Percentiles rank a stretch among this genome's conserved stretches.
These are phyloP conservation scores for Nicotiana noctiflora DNA, from an alignment of 257 asterid species.

Conservation along the genomic window DNA sequence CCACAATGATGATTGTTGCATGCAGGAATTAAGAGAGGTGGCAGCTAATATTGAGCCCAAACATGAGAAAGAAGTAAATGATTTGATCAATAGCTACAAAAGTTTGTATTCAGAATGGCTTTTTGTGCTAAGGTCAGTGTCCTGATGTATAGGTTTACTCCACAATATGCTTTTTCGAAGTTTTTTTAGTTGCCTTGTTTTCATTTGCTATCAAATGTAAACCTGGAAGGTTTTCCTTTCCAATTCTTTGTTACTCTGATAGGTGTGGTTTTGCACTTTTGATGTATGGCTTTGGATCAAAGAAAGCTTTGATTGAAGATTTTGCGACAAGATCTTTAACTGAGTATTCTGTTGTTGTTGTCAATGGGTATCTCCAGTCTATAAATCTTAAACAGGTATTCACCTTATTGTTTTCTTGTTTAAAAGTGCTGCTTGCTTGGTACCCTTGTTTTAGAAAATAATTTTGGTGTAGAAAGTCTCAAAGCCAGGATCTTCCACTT, in stretches of 20 bases:
- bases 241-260: background rate
- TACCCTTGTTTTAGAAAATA: background rate
- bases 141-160: background rate
- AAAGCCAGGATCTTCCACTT: background rate
- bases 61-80: constrained; percentile 66
- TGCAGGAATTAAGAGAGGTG: constrained; percentile 73
- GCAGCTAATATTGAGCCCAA: constrained; percentile 61
- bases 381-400: constrained; percentile 78
- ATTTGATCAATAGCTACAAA: constrained; percentile 46
- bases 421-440: background rate
- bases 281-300: too few relatives aligned
- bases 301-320: too few relatives aligned
- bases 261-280: too few relatives aligned
- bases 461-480: background rate
- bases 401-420: background rate
- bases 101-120: constrained; percentile 60
- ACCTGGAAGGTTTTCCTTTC: background rate
- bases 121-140: constrained; percentile 40
- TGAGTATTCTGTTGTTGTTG: too few relatives aligned
- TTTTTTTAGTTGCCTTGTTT: background rate
- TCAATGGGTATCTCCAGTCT: too few relatives aligned
- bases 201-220: background rate
- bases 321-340: too few relatives aligned
- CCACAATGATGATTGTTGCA: background rate
- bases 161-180: background rate